phyloP scores from a whole-genome alignment of 257 asterid species.

The Lycium barbarum region DNA sequence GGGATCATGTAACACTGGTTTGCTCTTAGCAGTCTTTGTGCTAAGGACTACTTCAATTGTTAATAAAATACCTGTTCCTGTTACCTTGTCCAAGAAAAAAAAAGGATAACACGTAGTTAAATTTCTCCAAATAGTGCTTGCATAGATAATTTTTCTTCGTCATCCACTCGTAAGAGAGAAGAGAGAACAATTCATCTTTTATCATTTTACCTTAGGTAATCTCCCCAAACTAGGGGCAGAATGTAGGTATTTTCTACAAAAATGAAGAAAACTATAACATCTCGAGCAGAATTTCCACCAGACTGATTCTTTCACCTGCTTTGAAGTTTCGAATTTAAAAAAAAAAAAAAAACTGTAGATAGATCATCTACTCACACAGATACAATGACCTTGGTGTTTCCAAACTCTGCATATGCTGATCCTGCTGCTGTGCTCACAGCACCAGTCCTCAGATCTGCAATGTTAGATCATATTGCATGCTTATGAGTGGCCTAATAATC shows the following conservation, averaged over 20 bases:
- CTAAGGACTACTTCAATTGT: too few species aligned
- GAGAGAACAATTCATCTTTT: neutral
- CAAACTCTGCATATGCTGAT: slow-evolving; percentile 97
- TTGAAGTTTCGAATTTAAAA: neutral
- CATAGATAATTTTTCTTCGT: neutral
- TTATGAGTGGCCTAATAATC: neutral
- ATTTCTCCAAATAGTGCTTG: neutral
- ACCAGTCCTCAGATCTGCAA: slow-evolving; percentile 85
- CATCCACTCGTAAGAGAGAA: neutral
- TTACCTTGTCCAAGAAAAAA: too few species aligned
- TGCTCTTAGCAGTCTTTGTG: too few species aligned
- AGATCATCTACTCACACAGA: slow-evolving; percentile 74
- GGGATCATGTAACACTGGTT: too few species aligned
- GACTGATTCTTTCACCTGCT: neutral
- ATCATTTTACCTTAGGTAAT: neutral
- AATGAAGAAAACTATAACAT: neutral
- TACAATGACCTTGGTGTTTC: slow-evolving; percentile 93
- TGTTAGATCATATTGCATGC: slow-evolving; percentile 30
- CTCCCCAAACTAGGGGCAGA: neutral
- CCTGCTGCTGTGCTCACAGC: slow-evolving; percentile 96
- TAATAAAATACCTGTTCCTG: too few species aligned
- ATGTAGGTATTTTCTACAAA: neutral
- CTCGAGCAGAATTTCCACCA: neutral
- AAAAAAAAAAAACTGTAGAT: neutral
- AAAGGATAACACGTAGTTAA: neutral